Conservation (phyloP, 2,329 filamentous ascomycete genomes). For the Orbilia javanica region DNA sequence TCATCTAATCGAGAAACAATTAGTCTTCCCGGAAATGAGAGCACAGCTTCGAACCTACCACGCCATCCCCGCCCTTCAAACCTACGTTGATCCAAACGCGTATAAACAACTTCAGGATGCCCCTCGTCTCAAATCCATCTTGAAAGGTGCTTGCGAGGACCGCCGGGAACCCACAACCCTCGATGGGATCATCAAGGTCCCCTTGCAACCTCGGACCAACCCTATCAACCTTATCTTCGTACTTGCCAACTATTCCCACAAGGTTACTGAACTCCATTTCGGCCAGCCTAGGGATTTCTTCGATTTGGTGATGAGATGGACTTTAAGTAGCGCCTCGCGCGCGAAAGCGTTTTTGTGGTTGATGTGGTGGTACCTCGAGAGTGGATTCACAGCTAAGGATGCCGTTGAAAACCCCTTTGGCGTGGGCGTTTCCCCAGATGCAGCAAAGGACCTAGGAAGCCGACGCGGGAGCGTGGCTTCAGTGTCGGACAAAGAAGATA, state of each 20-base stretch:
- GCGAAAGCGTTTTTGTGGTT: conserved; percentile 94
- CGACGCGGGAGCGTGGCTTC: conserved; percentile 73
- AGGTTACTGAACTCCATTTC: conserved; percentile 94
- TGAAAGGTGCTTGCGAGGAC: conserved; percentile 96
- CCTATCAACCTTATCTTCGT: conserved; percentile 98
- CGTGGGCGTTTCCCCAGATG: conserved; percentile 63
- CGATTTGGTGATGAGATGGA: conserved; percentile 92
- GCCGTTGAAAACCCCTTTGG: conserved; percentile 94
- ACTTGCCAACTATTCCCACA: conserved; percentile 87
- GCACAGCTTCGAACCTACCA: conserved; percentile 97
- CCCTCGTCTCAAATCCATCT: conserved; percentile 92
- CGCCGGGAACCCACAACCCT: conserved; percentile 84
- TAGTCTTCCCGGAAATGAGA: conserved; percentile 99
- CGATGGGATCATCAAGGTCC: conserved; percentile 68
- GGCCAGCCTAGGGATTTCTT: conserved; percentile 88
- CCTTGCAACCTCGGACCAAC: conserved; percentile 92
- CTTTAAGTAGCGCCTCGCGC: conserved; percentile 82
- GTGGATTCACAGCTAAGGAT: conserved; percentile 89
- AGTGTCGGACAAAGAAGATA: conserved; percentile 74
- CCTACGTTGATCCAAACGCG: conserved; percentile 91
- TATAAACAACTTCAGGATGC: conserved; percentile 99
- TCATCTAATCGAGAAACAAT: conserved; percentile 46
- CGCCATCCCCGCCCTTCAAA: conserved; percentile 94
- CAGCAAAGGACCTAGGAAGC: conserved; percentile 17
- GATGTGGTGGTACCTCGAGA: conserved; percentile 99